phyloP scores from a whole-genome alignment of 176 grass and related monocot genomes.

The Carex littledalei region DNA sequence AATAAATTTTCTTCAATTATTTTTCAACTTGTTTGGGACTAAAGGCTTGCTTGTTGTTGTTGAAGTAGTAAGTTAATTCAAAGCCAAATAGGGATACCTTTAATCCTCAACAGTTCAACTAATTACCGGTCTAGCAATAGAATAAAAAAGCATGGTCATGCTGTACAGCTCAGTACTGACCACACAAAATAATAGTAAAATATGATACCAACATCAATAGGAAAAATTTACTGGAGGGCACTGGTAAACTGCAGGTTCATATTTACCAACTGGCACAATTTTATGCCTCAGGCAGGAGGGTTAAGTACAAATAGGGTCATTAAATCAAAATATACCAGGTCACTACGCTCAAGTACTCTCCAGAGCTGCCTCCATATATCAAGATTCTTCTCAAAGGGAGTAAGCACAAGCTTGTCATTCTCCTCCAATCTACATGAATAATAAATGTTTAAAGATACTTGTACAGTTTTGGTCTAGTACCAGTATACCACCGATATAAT shows the following conservation, averaged over 20 bases:
- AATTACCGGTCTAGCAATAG: not conserved
- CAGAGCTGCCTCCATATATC: slow-evolving; percentile 98
- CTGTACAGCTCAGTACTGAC: not conserved
- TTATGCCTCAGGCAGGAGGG: not conserved
- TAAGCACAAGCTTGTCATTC: slow-evolving; percentile 82
- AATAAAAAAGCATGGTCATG: not conserved
- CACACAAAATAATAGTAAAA: not conserved
- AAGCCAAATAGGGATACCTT: not conserved
- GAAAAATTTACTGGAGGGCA: not conserved
- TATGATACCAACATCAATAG: not conserved
- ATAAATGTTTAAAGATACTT: not conserved
- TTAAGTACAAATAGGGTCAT: not conserved
- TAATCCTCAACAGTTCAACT: not conserved
- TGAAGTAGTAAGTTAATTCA: slow-evolving; percentile 18
- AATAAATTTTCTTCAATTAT: not conserved
- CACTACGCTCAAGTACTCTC: slow-evolving; percentile 92
- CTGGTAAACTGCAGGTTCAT: not conserved
- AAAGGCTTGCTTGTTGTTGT: not conserved
- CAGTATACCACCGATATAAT: not conserved
- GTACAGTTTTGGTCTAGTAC: not conserved
- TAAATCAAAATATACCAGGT: slow-evolving; percentile 44
- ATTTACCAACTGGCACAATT: not conserved
- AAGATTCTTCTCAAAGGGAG: slow-evolving; percentile 96
- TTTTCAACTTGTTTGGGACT: no score
- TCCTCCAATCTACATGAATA: slow-evolving; percentile 60